These are phyloP conservation scores for Basipetospora chlamydospora DNA, from an alignment of 2,329 filamentous ascomycete species.

Conservation along the genomic window DNA sequence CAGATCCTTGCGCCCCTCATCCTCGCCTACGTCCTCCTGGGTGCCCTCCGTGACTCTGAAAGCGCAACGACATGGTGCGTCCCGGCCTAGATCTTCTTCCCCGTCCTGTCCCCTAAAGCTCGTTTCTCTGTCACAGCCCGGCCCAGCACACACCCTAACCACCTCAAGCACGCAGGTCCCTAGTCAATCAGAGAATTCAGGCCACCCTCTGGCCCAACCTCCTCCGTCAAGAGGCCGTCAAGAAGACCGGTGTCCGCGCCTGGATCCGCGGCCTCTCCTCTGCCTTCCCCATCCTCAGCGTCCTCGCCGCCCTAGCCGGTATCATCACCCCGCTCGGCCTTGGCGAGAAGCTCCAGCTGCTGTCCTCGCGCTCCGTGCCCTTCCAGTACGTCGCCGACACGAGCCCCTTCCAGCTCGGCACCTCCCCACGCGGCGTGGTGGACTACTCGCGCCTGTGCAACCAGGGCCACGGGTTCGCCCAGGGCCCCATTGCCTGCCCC, in stretches of 20 bases:
- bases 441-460: conserved; percentile 8
- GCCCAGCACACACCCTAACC: no score
- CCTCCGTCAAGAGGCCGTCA: conserved; percentile 21
- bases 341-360: conserved; percentile 17
- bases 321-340: conserved; percentile 31
- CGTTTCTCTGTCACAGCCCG: neutral
- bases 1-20: conserved; percentile 20
- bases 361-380: neutral
- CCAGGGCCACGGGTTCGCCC: conserved; percentile 8
- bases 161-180: conserved; percentile 7
- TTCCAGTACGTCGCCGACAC: conserved; percentile 24
- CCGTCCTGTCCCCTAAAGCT: neutral
- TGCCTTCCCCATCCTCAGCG: conserved; percentile 13
- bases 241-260: conserved; percentile 16
- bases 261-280: conserved; percentile 8
- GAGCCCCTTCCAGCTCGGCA: conserved; percentile 23
- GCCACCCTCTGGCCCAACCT: conserved; percentile 26
- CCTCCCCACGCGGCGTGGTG: conserved; percentile 17
- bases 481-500: conserved; percentile 13
- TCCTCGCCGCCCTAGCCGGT: conserved; percentile 23
- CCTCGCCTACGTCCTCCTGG: conserved; percentile 20
- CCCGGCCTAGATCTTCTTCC: no score
- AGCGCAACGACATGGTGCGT: conserved; percentile 22
- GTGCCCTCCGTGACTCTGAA: conserved; percentile 20
- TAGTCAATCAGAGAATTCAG: conserved; percentile 16